Evolutionary conservation across 78 protist species (phyloP).

Genomic region (Mantamonas sphyraenae): DNA sequence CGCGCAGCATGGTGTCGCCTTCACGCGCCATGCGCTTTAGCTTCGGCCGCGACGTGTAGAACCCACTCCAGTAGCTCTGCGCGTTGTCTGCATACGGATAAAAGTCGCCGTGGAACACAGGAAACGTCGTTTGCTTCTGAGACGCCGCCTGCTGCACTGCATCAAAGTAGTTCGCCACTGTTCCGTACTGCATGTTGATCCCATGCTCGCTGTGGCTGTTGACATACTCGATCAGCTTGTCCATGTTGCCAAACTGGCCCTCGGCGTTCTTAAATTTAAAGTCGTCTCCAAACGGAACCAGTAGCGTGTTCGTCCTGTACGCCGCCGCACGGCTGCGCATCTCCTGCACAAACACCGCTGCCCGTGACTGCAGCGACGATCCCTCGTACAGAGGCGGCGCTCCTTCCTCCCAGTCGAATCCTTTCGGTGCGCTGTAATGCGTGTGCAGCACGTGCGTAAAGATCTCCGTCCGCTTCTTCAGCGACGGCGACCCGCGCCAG

Average conservation of each 20-base stretch:
- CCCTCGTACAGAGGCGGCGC: too few species aligned
- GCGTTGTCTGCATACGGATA: slow-evolving; percentile 41
- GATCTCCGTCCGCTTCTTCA: slow-evolving; percentile 13
- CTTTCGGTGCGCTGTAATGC: slow-evolving; percentile 33
- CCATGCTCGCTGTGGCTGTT: background rate
- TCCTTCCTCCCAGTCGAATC: slow-evolving; percentile 14
- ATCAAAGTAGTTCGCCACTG: background rate
- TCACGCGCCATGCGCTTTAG: slow-evolving; percentile 35
- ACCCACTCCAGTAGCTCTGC: slow-evolving; percentile 51
- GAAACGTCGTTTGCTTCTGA: background rate
- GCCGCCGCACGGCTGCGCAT: too few species aligned
- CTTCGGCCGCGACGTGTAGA: slow-evolving; percentile 29
- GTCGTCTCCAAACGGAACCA: slow-evolving; percentile 31
- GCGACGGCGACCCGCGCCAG: slow-evolving; percentile 51
- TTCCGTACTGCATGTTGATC: background rate
- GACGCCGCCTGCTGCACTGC: too few species aligned
- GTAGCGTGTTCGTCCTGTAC: too few species aligned
- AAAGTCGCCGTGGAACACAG: slow-evolving; percentile 42
- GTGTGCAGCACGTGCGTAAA: slow-evolving; percentile 37
- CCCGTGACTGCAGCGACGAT: too few species aligned
- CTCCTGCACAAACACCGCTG: too few species aligned
- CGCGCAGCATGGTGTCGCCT: slow-evolving; percentile 1
- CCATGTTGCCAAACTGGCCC: slow-evolving; percentile 3
- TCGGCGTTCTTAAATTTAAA: slow-evolving; percentile 11
- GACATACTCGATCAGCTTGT: background rate